Base-by-base conservation (phyloP, 2,329 filamentous ascomycete genomes). In the Neoarthrinium moseri region DNA sequence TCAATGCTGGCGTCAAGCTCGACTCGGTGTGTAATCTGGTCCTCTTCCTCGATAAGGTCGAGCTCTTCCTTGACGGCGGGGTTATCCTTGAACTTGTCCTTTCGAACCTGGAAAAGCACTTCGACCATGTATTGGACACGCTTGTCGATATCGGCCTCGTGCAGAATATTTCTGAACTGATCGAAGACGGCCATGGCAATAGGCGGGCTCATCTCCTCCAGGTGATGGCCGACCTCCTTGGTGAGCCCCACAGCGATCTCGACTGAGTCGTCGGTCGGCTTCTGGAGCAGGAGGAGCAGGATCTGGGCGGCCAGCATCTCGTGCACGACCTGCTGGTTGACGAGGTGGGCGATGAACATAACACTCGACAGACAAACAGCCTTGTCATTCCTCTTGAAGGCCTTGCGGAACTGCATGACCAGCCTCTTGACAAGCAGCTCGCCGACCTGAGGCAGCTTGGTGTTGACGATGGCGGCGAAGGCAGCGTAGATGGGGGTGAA, bases 41-140 rank as follows among this genome's bases (percentile, higher is more conserved):
- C 94, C 66, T 97, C 92, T 68, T 99, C 94, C 68, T 97, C 92
- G 7, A 99, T 89, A 36, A 99, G 68, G 67, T 99, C 94, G 47
- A 99, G 73, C 64, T 99, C 94, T 62, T 96, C 91, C 65, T 85
- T 91, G 57, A 97, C 75, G 1, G 91, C 86, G 15, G 86, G 90
- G 59, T 97, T 91, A 59, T 97, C 91, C 72, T 96, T 96, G 75
- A 95, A 99, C 59, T 87, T 87, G 69, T 97, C 92, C 69, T 96
- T 96, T 52, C 94, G 83, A 46, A 96, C 87, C 70, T 99, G 91
- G 65, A 99, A 99, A 34, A 99, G 72, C 5, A 97, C 94, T 66
- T 99, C 94, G 47, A 99, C 92, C 89, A 96, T 96, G 69, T 97
- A 99, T 70, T 99, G 94, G n/a, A 92, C 91, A 53, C 94, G 81